phyloP scores from a whole-genome alignment of 1,284 basidiomycete genomes.

The Puccinia horiana region DNA sequence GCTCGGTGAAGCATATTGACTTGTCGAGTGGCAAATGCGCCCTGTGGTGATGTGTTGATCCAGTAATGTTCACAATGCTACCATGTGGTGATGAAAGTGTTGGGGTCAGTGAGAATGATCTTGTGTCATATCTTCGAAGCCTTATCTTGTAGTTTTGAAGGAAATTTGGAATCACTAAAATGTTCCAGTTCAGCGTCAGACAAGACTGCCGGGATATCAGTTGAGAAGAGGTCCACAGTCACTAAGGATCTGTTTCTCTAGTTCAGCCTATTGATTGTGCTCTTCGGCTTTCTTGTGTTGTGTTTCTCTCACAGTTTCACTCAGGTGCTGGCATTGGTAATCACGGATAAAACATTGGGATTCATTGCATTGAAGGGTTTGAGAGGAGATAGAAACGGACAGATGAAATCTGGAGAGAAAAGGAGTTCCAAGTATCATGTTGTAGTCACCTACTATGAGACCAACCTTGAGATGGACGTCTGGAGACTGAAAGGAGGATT shows the following conservation, averaged over 20 bases:
- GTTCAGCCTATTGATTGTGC: neutral
- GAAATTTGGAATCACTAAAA: neutral
- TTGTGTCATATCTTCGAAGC: conserved; percentile 8
- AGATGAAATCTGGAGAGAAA: neutral
- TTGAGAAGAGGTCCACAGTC: conserved; percentile 5
- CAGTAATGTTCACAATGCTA: no score
- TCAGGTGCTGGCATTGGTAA: neutral
- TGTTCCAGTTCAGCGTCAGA: neutral
- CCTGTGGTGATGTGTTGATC: no score
- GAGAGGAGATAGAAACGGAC: conserved; percentile 15
- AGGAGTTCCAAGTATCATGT: neutral
- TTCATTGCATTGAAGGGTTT: neutral
- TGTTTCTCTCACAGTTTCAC: no score
- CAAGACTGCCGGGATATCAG: neutral
- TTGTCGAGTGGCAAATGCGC: no score
- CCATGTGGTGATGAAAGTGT: neutral
- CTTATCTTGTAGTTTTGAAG: neutral
- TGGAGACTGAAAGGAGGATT: neutral
- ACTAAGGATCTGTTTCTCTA: neutral
- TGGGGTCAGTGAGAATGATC: conserved; percentile 13
- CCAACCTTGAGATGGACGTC: neutral
- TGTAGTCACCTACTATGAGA: neutral
- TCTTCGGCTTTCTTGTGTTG: neutral
- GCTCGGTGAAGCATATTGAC: no score
- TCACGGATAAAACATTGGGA: neutral